Base-by-base conservation (phyloP, 495 filamentous ascomycete species). In the Aspergillus biplanus region DNA sequence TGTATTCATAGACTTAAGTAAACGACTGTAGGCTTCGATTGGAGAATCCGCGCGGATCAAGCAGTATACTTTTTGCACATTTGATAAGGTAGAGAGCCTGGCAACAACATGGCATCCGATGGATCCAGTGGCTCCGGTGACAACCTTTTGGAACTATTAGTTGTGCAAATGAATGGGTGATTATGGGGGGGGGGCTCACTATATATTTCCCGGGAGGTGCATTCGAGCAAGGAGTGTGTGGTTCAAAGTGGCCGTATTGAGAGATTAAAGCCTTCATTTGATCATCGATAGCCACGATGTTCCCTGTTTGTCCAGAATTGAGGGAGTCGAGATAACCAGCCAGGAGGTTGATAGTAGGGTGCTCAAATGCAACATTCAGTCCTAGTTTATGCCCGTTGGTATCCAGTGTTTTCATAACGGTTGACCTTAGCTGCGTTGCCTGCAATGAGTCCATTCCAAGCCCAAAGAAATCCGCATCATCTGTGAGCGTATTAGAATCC, bases 401-500 rank as follows among this genome's bases (percentile, higher is more conserved):
- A 69, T 50, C 71, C 68, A 58, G 67, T 50, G 53, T 76, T 67
- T 48, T 80, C 39, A 62, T 63, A 53, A 49, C 67, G 65, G 37
- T 63, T 58, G 49, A 86, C 52, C 86, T 76, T 31, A 87, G 73
- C 56, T 75, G 80, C 8, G 80, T 81, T 4, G 82, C 75, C 37
- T 85, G 84, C 21, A 85, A 62, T 5, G 83, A 86, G 56, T 87
- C 84, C 31, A 88, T 78, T 1, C 84, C 85, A 55, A 75, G 73
- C 0, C 73, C 72, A 63, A 87, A 88, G 37, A 88, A 76, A 64
- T 87, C 82, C 1, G 75, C 72, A 8, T 80, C 73, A 0, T 73
- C 67, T n/a, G 50, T 64, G 27, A 68, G 47, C 6, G 27, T 47
- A 18, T 48, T 54, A 4, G 34, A 37, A 18, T 55, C 47, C 33